Percentiles rank a stretch among this genome's conserved stretches.
phyloP scores from a whole-genome alignment of 2,329 filamentous ascomycete genomes.

The Gnomoniopsis sp. region DNA sequence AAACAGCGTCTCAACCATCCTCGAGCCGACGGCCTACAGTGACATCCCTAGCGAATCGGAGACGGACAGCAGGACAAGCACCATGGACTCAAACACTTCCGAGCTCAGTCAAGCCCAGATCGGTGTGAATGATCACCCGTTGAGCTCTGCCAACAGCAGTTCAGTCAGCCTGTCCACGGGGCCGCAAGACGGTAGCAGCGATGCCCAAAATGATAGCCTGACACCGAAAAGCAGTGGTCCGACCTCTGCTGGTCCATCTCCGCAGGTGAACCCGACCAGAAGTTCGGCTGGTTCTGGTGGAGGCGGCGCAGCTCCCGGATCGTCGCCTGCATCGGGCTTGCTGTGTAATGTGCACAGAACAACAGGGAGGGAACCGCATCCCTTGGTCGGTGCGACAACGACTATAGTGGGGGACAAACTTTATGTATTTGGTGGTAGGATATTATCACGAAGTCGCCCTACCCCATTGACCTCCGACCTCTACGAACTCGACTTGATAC shows the following conservation, averaged over 20 bases:
- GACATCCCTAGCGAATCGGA: slow-evolving; percentile 16
- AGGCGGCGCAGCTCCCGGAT: slow-evolving; percentile 32
- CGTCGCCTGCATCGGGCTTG: slow-evolving; percentile 45
- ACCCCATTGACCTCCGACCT: slow-evolving; percentile 81
- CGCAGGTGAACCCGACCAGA: slow-evolving; percentile 41
- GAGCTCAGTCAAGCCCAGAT: slow-evolving; percentile 9
- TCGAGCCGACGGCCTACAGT: slow-evolving; percentile 27
- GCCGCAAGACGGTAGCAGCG: slow-evolving; percentile 45
- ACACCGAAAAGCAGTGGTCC: slow-evolving; percentile 52
- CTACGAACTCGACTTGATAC: slow-evolving; percentile 89
- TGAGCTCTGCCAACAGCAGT: slow-evolving; percentile 41
- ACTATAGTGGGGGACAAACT: slow-evolving; percentile 93
- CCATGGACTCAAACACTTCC: slow-evolving; percentile 45
- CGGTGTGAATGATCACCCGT: slow-evolving; percentile 25
- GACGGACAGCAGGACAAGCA: slow-evolving; percentile 41
- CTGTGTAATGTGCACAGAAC: slow-evolving; percentile 78
- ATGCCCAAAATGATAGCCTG: slow-evolving; percentile 40
- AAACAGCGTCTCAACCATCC: slow-evolving; percentile 30
- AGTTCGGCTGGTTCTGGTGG: slow-evolving; percentile 30
- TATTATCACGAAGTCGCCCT: slow-evolving; percentile 79
- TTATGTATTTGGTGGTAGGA: slow-evolving; percentile 91
- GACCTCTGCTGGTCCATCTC: slow-evolving; percentile 55
- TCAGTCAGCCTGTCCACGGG: slow-evolving; percentile 35
- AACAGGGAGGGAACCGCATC: slow-evolving; percentile 85
- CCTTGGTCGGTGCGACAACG: slow-evolving; percentile 90